phyloP scores from a whole-genome alignment of 306 rosid genomes.

The Alnus rubra region DNA sequence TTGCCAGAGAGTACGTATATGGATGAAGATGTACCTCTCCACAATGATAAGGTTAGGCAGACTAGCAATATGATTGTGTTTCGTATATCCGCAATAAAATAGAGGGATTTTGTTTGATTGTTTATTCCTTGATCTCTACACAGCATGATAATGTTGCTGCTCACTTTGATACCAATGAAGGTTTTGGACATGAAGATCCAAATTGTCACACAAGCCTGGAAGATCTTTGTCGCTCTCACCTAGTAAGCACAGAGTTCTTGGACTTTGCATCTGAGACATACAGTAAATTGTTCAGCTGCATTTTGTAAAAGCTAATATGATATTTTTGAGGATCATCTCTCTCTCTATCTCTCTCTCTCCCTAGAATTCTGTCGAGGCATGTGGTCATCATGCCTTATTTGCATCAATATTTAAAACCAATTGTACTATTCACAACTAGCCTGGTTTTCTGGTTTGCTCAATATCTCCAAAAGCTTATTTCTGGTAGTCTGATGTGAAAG shows the following conservation, averaged over 20 bases:
- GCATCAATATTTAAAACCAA: neutral
- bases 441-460: neutral
- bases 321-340: neutral
- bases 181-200: conserved; percentile 45
- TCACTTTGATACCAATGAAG: conserved; percentile 48
- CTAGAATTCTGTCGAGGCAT: neutral
- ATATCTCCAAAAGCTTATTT: neutral
- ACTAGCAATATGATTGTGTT: conserved; percentile 22
- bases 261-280: conserved; percentile 12
- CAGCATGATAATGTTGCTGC: conserved; percentile 56
- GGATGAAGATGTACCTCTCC: conserved; percentile 59
- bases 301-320: neutral
- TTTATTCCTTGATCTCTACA: conserved; percentile 23
- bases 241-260: conserved; percentile 47
- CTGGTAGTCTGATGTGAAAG: neutral
- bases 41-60: conserved; percentile 53
- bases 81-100: conserved; percentile 7
- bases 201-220: conserved; percentile 67
- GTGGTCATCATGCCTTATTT: neutral
- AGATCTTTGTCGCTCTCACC: conserved; percentile 96
- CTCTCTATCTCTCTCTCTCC: neutral
- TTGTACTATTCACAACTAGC: neutral
- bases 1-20: conserved; percentile 41
- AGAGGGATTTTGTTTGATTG: conserved; percentile 17
- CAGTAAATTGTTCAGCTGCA: neutral